phyloP scores from a whole-genome alignment of 495 filamentous ascomycete species.

The Penicillium soppii region DNA sequence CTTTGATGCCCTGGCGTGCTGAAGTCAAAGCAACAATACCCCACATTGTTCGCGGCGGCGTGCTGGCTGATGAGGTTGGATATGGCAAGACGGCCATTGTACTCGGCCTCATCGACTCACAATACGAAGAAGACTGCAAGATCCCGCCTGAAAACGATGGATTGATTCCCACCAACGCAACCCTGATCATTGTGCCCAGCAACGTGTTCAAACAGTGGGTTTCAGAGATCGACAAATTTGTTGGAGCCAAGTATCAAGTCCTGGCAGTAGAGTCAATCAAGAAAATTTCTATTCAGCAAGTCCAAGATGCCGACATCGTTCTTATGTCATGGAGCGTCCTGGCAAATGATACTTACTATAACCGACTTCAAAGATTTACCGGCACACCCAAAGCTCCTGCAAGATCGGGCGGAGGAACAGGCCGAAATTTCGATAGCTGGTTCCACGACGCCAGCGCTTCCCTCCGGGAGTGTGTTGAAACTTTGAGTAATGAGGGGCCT shows the following conservation, averaged over 20 bases:
- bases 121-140: conserved; percentile 22
- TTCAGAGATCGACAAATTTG: conserved; percentile 59
- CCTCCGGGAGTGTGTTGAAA: conserved; percentile 41
- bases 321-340: conserved; percentile 53
- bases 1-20: conserved; percentile 59
- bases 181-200: conserved; percentile 65
- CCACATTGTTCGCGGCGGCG: conserved; percentile 59
- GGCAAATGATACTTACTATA: conserved; percentile 44
- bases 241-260: conserved; percentile 39
- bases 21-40: conserved; percentile 49
- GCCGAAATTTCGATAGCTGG: conserved; percentile 55
- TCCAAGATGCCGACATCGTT: conserved; percentile 56
- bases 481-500: conserved; percentile 27
- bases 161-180: conserved; percentile 59
- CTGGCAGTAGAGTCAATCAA: conserved; percentile 41
- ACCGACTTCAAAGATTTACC: conserved; percentile 50
- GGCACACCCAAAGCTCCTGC: conserved; percentile 43
- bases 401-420: conserved; percentile 24
- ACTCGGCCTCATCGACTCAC: conserved; percentile 61
- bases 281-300: conserved; percentile 30
- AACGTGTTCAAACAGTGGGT: conserved; percentile 69
- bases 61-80: conserved; percentile 74
- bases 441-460: conserved; percentile 40
- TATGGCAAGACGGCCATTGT: conserved; percentile 82
- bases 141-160: conserved; percentile 16